Conservation (phyloP, 129 eudicot species). For the Cynara cardunculus region DNA sequence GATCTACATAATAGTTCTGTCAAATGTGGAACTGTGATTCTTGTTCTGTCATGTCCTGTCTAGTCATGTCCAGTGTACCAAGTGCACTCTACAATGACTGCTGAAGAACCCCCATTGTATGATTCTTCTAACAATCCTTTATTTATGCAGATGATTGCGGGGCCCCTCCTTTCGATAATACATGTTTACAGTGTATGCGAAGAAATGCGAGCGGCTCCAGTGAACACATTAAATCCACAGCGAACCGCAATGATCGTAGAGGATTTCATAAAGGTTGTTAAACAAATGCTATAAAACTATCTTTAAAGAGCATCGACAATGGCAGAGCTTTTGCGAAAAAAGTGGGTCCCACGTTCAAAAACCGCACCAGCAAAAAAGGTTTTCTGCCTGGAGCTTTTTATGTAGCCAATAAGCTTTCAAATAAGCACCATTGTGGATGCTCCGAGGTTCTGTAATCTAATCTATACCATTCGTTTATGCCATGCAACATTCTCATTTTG, state of each 20-base stretch:
- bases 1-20: no score
- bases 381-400: neutral
- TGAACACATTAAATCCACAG: conserved; percentile 88
- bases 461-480: neutral
- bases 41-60: no score
- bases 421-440: neutral
- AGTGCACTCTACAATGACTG: no score
- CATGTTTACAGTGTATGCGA: conserved; percentile 74
- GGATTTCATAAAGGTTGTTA: conserved; percentile 69
- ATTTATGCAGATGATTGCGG: conserved; percentile 72
- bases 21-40: no score
- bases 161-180: conserved; percentile 64
- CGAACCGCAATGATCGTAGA: conserved; percentile 86
- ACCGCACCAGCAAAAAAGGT: neutral
- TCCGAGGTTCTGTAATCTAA: no score
- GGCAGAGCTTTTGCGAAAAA: neutral
- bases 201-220: conserved; percentile 96
- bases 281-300: neutral
- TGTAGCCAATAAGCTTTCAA: neutral
- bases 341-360: neutral
- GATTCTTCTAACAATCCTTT: conserved; percentile 7
- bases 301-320: neutral
- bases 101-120: neutral
- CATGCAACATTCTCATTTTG: neutral
- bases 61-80: no score